phyloP scores from a whole-genome alignment of 192 early-diverging fungal genomes.

The Coemansia sp. region DNA sequence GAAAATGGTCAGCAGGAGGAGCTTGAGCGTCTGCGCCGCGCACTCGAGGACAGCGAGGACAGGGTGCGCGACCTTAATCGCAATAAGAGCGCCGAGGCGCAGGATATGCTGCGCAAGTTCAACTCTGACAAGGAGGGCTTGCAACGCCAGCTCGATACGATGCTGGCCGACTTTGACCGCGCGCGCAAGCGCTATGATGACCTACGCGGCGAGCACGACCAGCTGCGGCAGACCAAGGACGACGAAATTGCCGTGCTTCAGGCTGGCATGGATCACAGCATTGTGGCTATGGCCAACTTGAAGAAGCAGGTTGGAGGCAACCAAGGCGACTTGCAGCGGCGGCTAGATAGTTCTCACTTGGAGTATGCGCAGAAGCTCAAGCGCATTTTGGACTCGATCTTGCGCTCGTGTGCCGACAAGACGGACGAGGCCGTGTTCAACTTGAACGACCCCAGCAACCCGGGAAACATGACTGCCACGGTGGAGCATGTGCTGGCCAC shows the following conservation, averaged over 20 bases:
- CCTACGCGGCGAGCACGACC: conserved; percentile 39
- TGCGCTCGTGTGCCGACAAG: conserved; percentile 83
- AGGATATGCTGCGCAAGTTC: conserved; percentile 77
- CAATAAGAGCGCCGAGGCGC: conserved; percentile 82
- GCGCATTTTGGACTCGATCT: conserved; percentile 82
- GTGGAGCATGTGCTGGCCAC: conserved; percentile 91
- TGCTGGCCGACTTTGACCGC: conserved; percentile 35
- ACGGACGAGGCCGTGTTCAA: conserved; percentile 90
- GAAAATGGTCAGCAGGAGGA: conserved; percentile 83
- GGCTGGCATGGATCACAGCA: conserved; percentile 80
- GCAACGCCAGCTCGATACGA: conserved; percentile 60
- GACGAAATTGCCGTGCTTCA: conserved; percentile 80
- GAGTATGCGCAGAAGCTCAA: conserved; percentile 71
- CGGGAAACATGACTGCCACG: conserved; percentile 85
- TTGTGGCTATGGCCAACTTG: conserved; percentile 70
- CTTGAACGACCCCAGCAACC: conserved; percentile 75
- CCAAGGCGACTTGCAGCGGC: conserved; percentile 62
- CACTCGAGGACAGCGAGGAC: conserved; percentile 76
- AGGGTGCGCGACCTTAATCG: conserved; percentile 76
- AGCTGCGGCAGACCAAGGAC: conserved; percentile 60
- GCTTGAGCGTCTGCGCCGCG: conserved; percentile 73
- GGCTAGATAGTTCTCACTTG: conserved; percentile 63
- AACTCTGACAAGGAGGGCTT: conserved; percentile 83
- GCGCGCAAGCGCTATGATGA: conserved; percentile 50
- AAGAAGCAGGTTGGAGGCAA: conserved; percentile 59